Evolutionary conservation across 2,329 filamentous ascomycete species (phyloP).

Genomic region (Beauveria bassiana): DNA sequence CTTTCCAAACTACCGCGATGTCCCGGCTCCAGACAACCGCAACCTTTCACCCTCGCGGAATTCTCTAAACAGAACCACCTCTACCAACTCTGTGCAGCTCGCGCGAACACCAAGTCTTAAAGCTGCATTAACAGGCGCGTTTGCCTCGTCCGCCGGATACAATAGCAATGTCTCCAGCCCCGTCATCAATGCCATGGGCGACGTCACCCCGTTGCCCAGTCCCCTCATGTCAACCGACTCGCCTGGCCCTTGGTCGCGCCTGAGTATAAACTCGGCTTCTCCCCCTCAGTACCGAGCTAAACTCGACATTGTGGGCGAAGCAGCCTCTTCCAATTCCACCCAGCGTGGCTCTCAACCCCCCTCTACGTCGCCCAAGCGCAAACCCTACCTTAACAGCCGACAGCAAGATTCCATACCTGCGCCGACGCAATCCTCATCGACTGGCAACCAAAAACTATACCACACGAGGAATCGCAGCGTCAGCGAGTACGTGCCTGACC

Average conservation of each 20-base stretch:
- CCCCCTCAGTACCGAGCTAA: constrained; percentile 21
- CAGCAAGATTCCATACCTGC: background rate
- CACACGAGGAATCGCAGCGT: constrained; percentile 73
- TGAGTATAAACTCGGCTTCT: constrained; percentile 40
- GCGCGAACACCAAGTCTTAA: constrained; percentile 56
- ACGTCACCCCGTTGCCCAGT: constrained; percentile 72
- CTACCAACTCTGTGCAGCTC: constrained; percentile 35
- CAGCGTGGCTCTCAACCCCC: constrained; percentile 15
- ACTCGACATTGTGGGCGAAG: constrained; percentile 21
- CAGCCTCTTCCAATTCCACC: constrained; percentile 31
- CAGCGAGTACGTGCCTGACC: constrained; percentile 79
- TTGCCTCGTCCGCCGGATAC: constrained; percentile 46
- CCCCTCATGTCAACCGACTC: constrained; percentile 60
- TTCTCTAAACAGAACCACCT: constrained; percentile 22
- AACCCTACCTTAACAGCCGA: constrained; percentile 35
- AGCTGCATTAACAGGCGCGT: constrained; percentile 41
- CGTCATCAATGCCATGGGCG: constrained; percentile 66
- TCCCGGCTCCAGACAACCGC: background rate
- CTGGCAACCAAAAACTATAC: background rate
- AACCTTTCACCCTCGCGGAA: constrained; percentile 18
- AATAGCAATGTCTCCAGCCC: constrained; percentile 66
- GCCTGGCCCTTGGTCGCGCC: constrained; percentile 57
- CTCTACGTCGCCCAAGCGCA: constrained; percentile 44
- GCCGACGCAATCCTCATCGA: background rate
- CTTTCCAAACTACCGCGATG: constrained; percentile 6